phyloP scores from a whole-genome alignment of 176 grass and related monocot genomes.

The Avena sativa region DNA sequence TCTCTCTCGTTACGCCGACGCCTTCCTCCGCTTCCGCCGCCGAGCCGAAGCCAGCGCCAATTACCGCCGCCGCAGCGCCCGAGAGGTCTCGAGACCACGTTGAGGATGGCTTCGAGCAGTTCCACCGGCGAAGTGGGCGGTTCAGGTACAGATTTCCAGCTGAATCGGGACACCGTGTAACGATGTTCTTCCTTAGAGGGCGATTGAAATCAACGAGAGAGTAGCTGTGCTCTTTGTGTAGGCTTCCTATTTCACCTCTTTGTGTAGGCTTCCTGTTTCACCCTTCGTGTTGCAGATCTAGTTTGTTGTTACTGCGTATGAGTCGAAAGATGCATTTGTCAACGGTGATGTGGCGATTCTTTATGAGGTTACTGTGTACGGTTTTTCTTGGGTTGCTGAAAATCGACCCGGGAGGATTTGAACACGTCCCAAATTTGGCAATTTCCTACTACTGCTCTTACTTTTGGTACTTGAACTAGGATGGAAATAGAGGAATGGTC shows the following conservation, averaged over 20 bases:
- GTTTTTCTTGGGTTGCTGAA: background rate
- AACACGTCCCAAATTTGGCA: background rate
- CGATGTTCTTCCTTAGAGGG: conserved; percentile 23
- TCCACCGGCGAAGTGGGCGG: conserved; percentile 6
- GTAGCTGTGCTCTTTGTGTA: background rate
- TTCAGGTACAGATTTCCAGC: conserved; percentile 39
- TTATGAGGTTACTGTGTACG: conserved; percentile 4
- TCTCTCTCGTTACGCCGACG: background rate
- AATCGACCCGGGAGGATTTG: background rate
- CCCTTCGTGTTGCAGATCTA: conserved; percentile 1
- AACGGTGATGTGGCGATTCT: background rate
- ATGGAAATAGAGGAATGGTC: background rate
- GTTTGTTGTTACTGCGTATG: background rate
- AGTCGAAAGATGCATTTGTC: background rate
- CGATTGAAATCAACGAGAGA: background rate
- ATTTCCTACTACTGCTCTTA: background rate
- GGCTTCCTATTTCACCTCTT: background rate
- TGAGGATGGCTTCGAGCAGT: conserved; percentile 41
- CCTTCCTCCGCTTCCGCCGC: conserved; percentile 23
- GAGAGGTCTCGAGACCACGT: background rate
- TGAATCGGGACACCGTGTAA: background rate
- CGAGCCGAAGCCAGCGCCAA: conserved; percentile 28
- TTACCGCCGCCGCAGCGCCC: background rate
- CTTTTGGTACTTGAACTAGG: background rate
- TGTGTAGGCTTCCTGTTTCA: background rate